Conservation (phyloP, 768 basidiomycete species). For the Mycena sanguinolenta region DNA sequence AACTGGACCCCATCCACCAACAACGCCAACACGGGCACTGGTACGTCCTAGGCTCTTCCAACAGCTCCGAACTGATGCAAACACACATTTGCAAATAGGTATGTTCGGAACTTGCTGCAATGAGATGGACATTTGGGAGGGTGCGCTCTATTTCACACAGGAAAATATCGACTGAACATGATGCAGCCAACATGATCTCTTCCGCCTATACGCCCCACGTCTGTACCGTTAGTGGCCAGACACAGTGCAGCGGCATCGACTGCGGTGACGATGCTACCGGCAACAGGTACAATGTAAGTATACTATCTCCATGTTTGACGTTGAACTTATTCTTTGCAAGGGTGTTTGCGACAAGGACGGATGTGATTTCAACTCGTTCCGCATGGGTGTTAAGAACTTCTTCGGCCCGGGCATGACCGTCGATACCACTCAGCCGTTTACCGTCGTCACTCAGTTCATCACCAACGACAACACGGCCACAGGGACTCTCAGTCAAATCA, state of each 20-base stretch:
- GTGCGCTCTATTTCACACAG: too few species aligned
- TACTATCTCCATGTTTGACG: too few species aligned
- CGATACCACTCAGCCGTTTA: constrained; percentile 56
- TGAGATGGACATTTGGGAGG: constrained; percentile 35
- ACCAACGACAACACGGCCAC: constrained; percentile 38
- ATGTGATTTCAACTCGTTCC: constrained; percentile 65
- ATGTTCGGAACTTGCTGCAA: constrained; percentile 29
- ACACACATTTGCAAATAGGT: too few species aligned
- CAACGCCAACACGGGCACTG: constrained; percentile 3
- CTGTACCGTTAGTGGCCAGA: background rate
- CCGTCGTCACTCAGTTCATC: constrained; percentile 52
- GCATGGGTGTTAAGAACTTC: constrained; percentile 58
- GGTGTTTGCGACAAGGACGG: constrained; percentile 59
- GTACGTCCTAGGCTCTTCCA: background rate
- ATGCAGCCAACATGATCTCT: constrained; percentile 38
- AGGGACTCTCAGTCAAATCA: constrained; percentile 53
- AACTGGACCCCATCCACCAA: constrained; percentile 22
- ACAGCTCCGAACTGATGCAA: too few species aligned
- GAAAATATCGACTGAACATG: too few species aligned
- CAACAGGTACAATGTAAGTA: too few species aligned
- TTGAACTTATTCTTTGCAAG: constrained; percentile 9
- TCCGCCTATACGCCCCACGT: constrained; percentile 58
- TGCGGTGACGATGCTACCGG: too few species aligned
- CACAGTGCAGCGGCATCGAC: background rate
- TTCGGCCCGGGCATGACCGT: constrained; percentile 55